phyloP scores from a whole-genome alignment of 441 rosid species.

The Lepidium campestre region DNA sequence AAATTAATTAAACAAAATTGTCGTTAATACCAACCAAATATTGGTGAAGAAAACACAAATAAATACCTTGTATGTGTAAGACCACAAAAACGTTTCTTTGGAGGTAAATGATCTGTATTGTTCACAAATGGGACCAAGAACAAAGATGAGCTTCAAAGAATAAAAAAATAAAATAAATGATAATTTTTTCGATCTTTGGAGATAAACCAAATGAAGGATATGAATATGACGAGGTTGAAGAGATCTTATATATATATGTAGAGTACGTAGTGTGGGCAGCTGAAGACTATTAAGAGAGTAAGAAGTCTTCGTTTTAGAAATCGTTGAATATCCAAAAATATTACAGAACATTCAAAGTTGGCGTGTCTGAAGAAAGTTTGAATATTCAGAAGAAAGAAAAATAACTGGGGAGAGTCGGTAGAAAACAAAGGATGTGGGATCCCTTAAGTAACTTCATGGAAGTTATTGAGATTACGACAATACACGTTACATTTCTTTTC shows the following conservation, averaged over 20 bases:
- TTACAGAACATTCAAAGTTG: constrained; percentile 27
- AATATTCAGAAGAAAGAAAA: not conserved
- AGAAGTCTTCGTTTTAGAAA: constrained; percentile 14
- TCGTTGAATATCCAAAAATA: constrained; percentile 13
- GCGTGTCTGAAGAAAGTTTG: constrained; percentile 13
- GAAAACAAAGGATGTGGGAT: constrained; percentile 9
- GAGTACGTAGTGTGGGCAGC: constrained; percentile 4
- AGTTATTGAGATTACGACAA: constrained; percentile 22
- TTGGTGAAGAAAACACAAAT: not conserved
- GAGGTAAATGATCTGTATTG: not conserved
- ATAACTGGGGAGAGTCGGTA: not conserved
- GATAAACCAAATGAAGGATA: not conserved
- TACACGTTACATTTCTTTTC: not conserved
- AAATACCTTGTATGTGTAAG: constrained; percentile 12
- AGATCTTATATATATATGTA: not conserved
- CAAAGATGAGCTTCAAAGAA: not conserved
- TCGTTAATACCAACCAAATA: constrained; percentile 10
- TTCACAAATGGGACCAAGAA: not conserved
- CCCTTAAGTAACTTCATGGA: constrained; percentile 15
- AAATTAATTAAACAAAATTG: not conserved
- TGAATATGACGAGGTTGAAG: constrained; percentile 10
- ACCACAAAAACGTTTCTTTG: constrained; percentile 2
- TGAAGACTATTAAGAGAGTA: constrained; percentile 11
- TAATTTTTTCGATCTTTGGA: not conserved
- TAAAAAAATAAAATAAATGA: not conserved